phyloP scores from a whole-genome alignment of 345 rosid genomes.

The Cardiospermum halicacabum region DNA sequence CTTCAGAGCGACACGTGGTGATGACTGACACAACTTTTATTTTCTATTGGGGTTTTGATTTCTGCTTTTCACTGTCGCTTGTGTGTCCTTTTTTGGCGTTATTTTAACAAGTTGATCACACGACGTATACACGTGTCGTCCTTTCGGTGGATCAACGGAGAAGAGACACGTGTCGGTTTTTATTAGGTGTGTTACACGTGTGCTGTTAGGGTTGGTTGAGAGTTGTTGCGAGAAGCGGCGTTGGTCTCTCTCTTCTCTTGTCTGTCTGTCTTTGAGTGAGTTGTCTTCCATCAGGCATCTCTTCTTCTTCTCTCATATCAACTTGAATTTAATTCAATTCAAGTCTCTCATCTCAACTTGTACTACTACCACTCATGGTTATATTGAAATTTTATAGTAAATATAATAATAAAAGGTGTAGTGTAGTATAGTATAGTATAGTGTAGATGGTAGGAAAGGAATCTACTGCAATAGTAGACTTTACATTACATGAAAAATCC shows the following conservation, averaged over 20 bases:
- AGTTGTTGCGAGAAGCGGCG: slow-evolving; percentile 5
- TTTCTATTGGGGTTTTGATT: neutral
- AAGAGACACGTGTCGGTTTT: slow-evolving; percentile 26
- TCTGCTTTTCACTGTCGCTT: slow-evolving; percentile 5
- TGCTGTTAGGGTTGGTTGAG: neutral
- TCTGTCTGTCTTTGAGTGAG: neutral
- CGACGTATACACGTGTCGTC: slow-evolving; percentile 31
- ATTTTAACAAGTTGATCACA: slow-evolving; percentile 22
- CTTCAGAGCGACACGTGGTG: slow-evolving; percentile 60
- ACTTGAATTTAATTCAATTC: too few species aligned
- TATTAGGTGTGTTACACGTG: slow-evolving; percentile 33
- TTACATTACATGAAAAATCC: too few species aligned
- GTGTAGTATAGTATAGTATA: too few species aligned
- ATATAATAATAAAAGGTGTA: too few species aligned
- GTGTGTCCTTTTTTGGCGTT: slow-evolving; percentile 14
- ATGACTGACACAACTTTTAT: slow-evolving; percentile 13
- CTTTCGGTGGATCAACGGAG: too few species aligned
- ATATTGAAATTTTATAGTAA: too few species aligned
- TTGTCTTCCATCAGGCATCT: neutral
- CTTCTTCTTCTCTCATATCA: neutral
- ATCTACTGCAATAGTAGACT: too few species aligned
- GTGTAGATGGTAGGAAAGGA: too few species aligned
- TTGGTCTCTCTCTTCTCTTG: slow-evolving; percentile 11
- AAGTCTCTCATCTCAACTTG: too few species aligned
- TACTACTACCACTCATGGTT: too few species aligned